Evolutionary conservation across 257 asterid species (phyloP), one percentile per base, ranked within the genome.

Genomic region (Prunella vulgaris): DNA sequence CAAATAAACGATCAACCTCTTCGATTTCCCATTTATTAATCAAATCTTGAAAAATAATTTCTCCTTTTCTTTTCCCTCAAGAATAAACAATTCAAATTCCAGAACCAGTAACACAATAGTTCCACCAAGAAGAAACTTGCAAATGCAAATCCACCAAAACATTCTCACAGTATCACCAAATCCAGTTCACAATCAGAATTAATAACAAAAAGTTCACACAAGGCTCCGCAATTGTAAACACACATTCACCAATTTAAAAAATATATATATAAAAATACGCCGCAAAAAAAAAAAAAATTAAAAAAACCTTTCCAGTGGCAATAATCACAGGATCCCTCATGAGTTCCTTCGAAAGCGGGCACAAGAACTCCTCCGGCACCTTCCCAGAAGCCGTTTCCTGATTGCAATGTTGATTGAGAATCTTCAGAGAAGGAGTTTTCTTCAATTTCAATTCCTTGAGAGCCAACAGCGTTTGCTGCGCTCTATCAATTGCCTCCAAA

Each of bases 261-360:
- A n/a, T n/a, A n/a, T n/a, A n/a, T n/a, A n/a, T n/a, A n/a, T n/a
- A n/a, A n/a, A n/a, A n/a, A n/a, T n/a, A n/a, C n/a, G n/a, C n/a
- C n/a, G 20, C 30, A 24, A 2, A 28, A 38, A n/a, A 37, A 18
- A 69, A 5, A 3, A 17, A 15, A 27, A 18, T 2, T 0, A 9
- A 21, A 40, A 38, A 60, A 66, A 94, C 99, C 99, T 85, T 92
- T 70, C 97, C 99, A 60, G 89, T 80, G 78, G 93, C 46, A 59
- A 91, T 49, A 76, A 94, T 75, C 63, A 94, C 98, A 61, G 98
- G 99, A 84, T 94, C 99, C 52, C 87, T 84, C 95, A 94, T 87
- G 59, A 91, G 84, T 51, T 87, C 83, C 73, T 82, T 87, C 0
- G 98, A 94, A 25, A 94, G 90, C 7, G 98, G 98, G 72, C 99